Evolutionary conservation across 2,329 filamentous ascomycete species (phyloP), one percentile per base, ranked within the genome.

Genomic region (Ophiostoma populinum): DNA sequence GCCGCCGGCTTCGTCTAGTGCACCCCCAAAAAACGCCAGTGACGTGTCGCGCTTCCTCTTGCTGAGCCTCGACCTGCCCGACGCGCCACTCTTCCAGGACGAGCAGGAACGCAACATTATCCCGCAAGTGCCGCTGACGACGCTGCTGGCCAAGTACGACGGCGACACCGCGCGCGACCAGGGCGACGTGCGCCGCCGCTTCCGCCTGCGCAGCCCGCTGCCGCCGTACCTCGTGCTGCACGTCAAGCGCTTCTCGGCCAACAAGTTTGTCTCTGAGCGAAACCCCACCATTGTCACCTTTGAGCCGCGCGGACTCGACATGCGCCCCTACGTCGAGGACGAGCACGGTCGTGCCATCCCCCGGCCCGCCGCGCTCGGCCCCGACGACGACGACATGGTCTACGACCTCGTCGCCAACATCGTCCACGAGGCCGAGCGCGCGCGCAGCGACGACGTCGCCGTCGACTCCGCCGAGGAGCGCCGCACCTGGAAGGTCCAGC

Each of bases 221-320:
- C 90, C 90, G 1, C 87, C 86, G 0, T 95, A 79, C 51, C 71
- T 98, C 13, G 63, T 90, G 35, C 83, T 98, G 59, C 87, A 98
- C 60, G 77, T 95, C 61, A 95, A 95, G 61, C 83, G 90, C 46
- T 98, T 98, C 65, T 82, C 77, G 46, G 76, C 80, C 45, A 98
- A 98, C 63, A 93, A 94, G 54, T 98, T 98, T 51, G 81, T 98
- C 15, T 72, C 79, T 2, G 87, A 95, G 58, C 80, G 90, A 34
- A 98, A 98, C 54, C 90, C 87, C 1, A 98, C 90, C 8, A 98
- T 98, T 49, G 90, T 98, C 43, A 95, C 87, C 0, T 98, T 95
- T 55, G 82, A 87, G 43, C 78, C 82, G 5, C 69, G 77, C 41
- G 42, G 77, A 27, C 71, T 98, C 7, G 85, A 98, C 53, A 76